Evolutionary conservation across 2,329 filamentous ascomycete species (phyloP), one percentile per base, ranked within the genome.

Genomic region (Penicillium sp.): DNA sequence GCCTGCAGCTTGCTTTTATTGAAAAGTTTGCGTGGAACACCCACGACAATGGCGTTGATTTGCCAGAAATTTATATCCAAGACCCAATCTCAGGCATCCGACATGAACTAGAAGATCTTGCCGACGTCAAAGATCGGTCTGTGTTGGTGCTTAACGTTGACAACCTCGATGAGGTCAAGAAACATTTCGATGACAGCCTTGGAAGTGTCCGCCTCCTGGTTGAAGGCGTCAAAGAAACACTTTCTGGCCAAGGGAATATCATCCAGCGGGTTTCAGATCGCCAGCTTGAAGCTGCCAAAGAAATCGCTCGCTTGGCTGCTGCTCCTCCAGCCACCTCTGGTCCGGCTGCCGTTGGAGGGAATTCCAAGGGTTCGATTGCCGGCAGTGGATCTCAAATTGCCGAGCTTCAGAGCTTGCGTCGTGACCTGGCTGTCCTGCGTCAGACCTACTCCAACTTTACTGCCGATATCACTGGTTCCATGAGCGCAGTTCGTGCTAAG

Each of bases 11-110:
- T 29, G 93, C 94, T 0, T 99, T 99, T 67, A 99, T 99, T 66
- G 94, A 99, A 66, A 99, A 97, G 72, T 99, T 99, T 71, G 94
- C 93, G 0, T 99, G 95, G 92, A 97, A 96, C 67, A 97, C 93
- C 0, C 92, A 97, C 66, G 89, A 91, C 59, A 95, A 97, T 68
- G 94, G 94, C 8, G 85, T 87, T 15, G 94, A 99, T 71, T 78
- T 99, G 45, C 94, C 94, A 0, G 94, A 99, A 67, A 97, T 99
- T 16, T 97, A 99, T 72, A 94, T 99, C 16, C 94, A 99, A 73
- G 94, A 99, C 72, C 89, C 92, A 0, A 84, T 97, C 2, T 97
- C 94, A 9, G 94, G 94, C 0, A 90, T 99, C n/a, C 88, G 94
- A 16, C 93, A 99, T 72, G 94, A 99, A 76, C 79, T 99, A 25